Percentiles rank a stretch among this genome's conserved stretches.
Conservation (phyloP, 495 filamentous ascomycete genomes). For the Hypomontagnella submonticulosa region DNA sequence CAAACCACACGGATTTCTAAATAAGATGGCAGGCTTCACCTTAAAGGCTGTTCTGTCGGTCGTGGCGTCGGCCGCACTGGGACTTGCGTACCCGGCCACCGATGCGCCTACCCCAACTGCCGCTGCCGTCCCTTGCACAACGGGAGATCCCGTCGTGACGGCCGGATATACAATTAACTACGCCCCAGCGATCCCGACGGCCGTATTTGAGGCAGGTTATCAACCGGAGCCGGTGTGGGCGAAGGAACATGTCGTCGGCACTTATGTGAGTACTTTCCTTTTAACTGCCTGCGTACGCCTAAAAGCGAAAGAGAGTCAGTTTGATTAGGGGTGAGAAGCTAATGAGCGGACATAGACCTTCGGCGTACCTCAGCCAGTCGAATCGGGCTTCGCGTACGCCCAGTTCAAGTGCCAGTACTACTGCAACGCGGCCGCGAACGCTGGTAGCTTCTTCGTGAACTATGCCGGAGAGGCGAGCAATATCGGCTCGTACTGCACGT, state of each 20-base stretch:
- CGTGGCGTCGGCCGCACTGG: conserved; percentile 11
- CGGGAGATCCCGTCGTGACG: conserved; percentile 37
- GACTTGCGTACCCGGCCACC: conserved; percentile 31
- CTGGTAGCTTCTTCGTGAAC: conserved; percentile 47
- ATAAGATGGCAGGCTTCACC: conserved; percentile 23
- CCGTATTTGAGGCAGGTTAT: conserved; percentile 34
- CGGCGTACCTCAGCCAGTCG: conserved; percentile 40
- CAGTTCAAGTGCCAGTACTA: conserved; percentile 81
- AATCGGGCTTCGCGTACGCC: conserved; percentile 72
- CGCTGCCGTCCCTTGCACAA: conserved; percentile 31
- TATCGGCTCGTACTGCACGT: conserved; percentile 38
- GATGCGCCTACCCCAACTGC: conserved; percentile 16
- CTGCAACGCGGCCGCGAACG: conserved; percentile 31
- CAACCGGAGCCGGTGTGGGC: conserved; percentile 41
- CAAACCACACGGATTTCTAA: not conserved
- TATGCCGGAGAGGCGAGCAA: conserved; percentile 14
- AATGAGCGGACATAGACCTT: conserved; percentile 35
- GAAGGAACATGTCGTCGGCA: conserved; percentile 36
- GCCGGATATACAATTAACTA: conserved; percentile 45
- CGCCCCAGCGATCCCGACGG: conserved; percentile 36
- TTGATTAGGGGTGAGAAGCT: not conserved
- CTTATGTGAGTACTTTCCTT: conserved; percentile 32
- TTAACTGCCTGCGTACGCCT: not conserved
- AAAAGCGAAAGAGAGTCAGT: not conserved
- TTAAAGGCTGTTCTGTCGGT: conserved; percentile 8